These are phyloP conservation scores for Wickerhamomyces pijperi DNA, from an alignment of 805 yeast genomes.

Conservation along the genomic window DNA sequence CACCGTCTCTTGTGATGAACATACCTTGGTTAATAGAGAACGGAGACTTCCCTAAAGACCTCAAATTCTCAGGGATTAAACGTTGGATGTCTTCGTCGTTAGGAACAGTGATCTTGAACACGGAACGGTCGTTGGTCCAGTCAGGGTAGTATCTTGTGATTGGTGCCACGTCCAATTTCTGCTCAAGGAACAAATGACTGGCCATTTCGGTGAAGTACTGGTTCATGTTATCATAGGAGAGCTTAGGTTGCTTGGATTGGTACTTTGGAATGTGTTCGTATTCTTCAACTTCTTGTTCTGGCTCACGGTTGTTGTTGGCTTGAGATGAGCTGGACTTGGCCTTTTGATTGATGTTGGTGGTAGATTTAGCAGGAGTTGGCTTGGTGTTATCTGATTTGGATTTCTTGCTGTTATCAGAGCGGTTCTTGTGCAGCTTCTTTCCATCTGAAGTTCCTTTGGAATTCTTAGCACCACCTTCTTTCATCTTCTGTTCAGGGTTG, in stretches of 20 bases:
- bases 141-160: constrained; percentile 37
- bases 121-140: constrained; percentile 37
- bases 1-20: constrained; percentile 33
- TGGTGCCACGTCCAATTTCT: constrained; percentile 35
- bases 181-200: constrained; percentile 53
- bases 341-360: not conserved
- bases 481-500: too few relatives aligned
- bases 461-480: too few relatives aligned
- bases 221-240: constrained; percentile 36
- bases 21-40: constrained; percentile 49
- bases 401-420: not conserved
- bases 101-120: constrained; percentile 31
- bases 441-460: not conserved
- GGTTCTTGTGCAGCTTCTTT: constrained; percentile 1
- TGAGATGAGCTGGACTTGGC: too few relatives aligned
- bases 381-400: not conserved
- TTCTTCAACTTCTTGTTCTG: constrained; percentile 9
- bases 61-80: constrained; percentile 38
- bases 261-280: constrained; percentile 17
- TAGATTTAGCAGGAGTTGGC: not conserved
- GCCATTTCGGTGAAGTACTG: constrained; percentile 50
- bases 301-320: too few relatives aligned
- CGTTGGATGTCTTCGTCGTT: constrained; percentile 37
- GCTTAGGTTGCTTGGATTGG: constrained; percentile 24
- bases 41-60: constrained; percentile 45